Evolutionary conservation across 768 basidiomycete genomes (phyloP).

Genomic region (Amanita pseudoporphyria): DNA sequence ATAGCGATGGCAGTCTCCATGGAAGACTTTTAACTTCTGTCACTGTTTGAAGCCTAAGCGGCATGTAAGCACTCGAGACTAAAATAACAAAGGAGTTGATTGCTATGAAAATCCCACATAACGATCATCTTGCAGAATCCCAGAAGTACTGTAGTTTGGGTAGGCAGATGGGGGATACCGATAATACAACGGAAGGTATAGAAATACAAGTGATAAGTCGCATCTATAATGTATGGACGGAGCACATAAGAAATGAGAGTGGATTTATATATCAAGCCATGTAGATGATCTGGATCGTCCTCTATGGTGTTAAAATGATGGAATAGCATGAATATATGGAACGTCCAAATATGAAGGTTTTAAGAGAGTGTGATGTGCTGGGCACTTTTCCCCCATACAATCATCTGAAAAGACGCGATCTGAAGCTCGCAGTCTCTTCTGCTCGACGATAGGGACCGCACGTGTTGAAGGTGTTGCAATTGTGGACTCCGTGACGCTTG

Average conservation of each 20-base stretch:
- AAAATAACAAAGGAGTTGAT: too few relatives aligned
- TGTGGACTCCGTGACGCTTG: constrained; percentile 38
- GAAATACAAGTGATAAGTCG: not conserved
- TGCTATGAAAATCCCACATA: too few relatives aligned
- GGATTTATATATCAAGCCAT: not conserved
- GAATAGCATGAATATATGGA: not conserved
- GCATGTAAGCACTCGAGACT: not conserved
- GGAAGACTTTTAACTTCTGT: not conserved
- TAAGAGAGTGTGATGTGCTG: not conserved
- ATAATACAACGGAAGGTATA: constrained; percentile 3
- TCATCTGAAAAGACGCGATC: not conserved
- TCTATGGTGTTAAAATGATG: not conserved
- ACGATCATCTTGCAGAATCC: not conserved
- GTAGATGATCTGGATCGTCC: not conserved
- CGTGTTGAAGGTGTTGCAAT: constrained; percentile 40
- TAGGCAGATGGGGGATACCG: not conserved
- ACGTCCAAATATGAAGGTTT: not conserved
- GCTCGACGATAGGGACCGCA: constrained; percentile 23
- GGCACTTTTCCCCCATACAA: constrained; percentile 3
- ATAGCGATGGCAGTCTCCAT: not conserved
- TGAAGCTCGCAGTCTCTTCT: not conserved
- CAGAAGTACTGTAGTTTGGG: not conserved
- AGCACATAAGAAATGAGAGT: not conserved
- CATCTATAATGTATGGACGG: constrained; percentile 6
- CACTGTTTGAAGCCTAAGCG: not conserved